Percentiles rank a stretch among this genome's conserved stretches.
Conservation (phyloP, 257 asterid genomes). For the Phtheirospermum japonicum region DNA sequence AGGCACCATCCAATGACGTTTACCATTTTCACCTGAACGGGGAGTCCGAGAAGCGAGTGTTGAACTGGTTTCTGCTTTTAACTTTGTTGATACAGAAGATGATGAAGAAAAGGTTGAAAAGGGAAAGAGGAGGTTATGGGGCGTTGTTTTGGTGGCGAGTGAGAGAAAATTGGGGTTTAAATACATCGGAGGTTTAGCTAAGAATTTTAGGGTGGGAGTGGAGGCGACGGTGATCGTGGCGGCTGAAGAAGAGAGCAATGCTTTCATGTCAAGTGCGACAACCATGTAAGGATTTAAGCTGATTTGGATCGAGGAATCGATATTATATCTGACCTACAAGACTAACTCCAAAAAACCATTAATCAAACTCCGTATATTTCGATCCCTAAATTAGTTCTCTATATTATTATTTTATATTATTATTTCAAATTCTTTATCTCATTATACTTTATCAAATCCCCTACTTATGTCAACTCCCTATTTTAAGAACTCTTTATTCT, state of each 20-base stretch:
- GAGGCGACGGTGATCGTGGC: slow-evolving; percentile 28
- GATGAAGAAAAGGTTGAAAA: slow-evolving; percentile 17
- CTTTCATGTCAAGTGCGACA: slow-evolving; percentile 31
- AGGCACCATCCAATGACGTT: slow-evolving; percentile 77
- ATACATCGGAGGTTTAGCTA: slow-evolving; percentile 32
- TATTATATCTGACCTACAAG: no score
- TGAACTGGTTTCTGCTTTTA: slow-evolving; percentile 28
- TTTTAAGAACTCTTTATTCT: no score
- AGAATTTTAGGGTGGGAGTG: slow-evolving; percentile 27
- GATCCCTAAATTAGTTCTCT: no score
- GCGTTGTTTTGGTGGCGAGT: slow-evolving; percentile 25
- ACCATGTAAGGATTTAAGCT: no score
- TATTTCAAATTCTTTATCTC: no score
- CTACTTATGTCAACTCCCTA: no score
- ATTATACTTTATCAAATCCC: no score
- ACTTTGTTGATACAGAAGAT: slow-evolving; percentile 29
- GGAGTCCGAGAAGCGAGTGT: slow-evolving; percentile 27
- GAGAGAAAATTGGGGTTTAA: slow-evolving; percentile 27
- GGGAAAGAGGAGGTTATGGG: slow-evolving; percentile 15
- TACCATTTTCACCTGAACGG: slow-evolving; percentile 22
- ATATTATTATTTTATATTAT: no score
- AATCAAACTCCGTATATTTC: no score
- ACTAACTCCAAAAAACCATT: no score
- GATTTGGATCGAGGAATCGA: no score
- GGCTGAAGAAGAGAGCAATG: slow-evolving; percentile 39